Conservation (phyloP, 371 early-diverging fungal genomes). For the Mortierella sp. region DNA sequence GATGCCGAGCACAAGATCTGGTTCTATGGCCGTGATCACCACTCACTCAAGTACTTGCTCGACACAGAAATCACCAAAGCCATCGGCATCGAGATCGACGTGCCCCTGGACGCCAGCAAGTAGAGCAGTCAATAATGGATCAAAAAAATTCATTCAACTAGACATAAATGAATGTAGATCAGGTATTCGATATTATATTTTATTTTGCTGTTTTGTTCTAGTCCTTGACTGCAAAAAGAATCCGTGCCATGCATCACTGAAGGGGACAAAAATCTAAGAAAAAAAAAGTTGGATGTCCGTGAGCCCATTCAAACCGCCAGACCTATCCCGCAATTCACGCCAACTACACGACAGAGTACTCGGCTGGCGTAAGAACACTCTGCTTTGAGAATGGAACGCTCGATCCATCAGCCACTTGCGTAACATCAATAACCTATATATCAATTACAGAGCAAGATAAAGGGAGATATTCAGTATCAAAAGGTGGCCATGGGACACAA, state of each 20-base stretch:
- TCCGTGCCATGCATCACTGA: background rate
- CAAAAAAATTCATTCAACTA: no score
- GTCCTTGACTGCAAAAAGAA: no score
- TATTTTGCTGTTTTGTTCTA: no score
- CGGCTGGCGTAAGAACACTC: slow-evolving; percentile 73
- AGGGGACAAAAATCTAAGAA: background rate
- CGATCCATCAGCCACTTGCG: slow-evolving; percentile 68
- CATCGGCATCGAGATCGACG: slow-evolving; percentile 46
- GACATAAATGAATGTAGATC: no score
- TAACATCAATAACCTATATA: slow-evolving; percentile 60
- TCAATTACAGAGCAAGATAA: background rate
- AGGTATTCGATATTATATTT: no score
- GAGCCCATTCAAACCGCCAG: no score
- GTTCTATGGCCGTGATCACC: slow-evolving; percentile 81
- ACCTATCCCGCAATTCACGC: background rate
- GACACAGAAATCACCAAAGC: slow-evolving; percentile 74
- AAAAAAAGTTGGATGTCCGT: no score
- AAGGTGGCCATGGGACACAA: no score
- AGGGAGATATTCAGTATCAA: background rate
- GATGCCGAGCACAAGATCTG: slow-evolving; percentile 69
- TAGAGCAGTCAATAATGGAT: background rate
- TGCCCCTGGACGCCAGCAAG: slow-evolving; percentile 40
- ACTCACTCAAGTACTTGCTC: slow-evolving; percentile 76
- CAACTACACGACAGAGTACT: slow-evolving; percentile 78
- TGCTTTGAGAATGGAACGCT: slow-evolving; percentile 76